Conservation (phyloP, 2,329 filamentous ascomycete genomes). For the Fusarium fracticaudum region DNA sequence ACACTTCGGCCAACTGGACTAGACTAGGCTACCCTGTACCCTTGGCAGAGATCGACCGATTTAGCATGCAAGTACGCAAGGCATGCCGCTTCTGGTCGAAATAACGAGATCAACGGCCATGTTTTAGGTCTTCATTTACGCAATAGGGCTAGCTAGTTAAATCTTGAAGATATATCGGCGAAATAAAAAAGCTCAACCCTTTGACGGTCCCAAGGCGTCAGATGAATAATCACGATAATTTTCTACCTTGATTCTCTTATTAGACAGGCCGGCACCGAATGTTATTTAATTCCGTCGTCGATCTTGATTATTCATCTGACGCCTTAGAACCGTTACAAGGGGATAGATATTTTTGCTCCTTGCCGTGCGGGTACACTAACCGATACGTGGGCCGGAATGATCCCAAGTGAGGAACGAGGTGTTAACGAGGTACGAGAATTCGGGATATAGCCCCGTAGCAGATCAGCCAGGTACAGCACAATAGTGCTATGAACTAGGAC, state of each 20-base stretch:
- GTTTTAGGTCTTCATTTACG: background rate
- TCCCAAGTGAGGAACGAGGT: background rate
- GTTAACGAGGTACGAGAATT: background rate
- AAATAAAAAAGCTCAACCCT: background rate
- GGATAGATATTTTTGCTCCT: too few species aligned
- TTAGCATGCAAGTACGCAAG: background rate
- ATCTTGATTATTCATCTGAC: too few species aligned
- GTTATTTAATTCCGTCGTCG: too few species aligned
- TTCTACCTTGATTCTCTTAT: too few species aligned
- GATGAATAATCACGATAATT: too few species aligned
- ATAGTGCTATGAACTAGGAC: background rate
- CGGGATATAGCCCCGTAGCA: background rate
- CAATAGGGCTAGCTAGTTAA: fast-evolving
- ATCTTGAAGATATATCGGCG: background rate
- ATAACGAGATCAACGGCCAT: background rate
- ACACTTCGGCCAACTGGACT: background rate
- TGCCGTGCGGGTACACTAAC: background rate
- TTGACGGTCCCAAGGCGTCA: too few species aligned
- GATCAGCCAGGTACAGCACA: background rate
- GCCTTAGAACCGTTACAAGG: too few species aligned
- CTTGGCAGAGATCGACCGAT: background rate
- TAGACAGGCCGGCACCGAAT: too few species aligned
- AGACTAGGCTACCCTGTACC: background rate
- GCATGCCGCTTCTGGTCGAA: background rate
- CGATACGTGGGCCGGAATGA: too few species aligned